phyloP scores from a whole-genome alignment of 345 rosid genomes.

The Microcos paniculata region DNA sequence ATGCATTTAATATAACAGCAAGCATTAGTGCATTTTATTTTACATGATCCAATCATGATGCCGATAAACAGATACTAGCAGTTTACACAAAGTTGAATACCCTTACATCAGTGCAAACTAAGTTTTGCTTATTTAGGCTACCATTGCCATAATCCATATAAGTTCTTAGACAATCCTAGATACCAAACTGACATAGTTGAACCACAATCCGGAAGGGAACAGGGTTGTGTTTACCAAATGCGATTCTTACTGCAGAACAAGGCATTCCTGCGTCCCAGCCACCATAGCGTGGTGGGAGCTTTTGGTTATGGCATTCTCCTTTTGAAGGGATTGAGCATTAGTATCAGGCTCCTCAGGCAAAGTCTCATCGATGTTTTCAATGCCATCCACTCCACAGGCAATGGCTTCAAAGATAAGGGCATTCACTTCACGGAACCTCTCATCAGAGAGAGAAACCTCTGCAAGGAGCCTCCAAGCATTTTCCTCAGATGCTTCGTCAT shows the following conservation, averaged over 20 bases:
- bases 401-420: constrained; percentile 66
- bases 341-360: constrained; percentile 26
- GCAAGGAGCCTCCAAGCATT: constrained; percentile 93
- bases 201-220: not conserved
- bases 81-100: not conserved
- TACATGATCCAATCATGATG: not conserved
- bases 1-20: constrained; percentile 4
- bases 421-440: constrained; percentile 75
- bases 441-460: constrained; percentile 84
- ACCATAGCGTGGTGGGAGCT: constrained; percentile 40
- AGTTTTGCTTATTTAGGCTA: constrained; percentile 36
- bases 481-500: constrained; percentile 81
- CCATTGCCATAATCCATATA: constrained; percentile 8
- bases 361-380: constrained; percentile 23
- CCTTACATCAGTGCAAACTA: constrained; percentile 21
- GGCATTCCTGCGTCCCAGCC: constrained; percentile 62
- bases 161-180: not conserved
- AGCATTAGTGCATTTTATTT: constrained; percentile 1
- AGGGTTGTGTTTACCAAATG: constrained; percentile 7
- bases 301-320: constrained; percentile 32
- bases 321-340: constrained; percentile 15
- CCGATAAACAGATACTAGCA: not conserved
- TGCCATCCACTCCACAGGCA: constrained; percentile 17
- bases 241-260: constrained; percentile 61
- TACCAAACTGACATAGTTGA: not conserved